Evolutionary conservation across 208 protist genomes (phyloP).

Genomic region (Trypanosoma brucei): DNA sequence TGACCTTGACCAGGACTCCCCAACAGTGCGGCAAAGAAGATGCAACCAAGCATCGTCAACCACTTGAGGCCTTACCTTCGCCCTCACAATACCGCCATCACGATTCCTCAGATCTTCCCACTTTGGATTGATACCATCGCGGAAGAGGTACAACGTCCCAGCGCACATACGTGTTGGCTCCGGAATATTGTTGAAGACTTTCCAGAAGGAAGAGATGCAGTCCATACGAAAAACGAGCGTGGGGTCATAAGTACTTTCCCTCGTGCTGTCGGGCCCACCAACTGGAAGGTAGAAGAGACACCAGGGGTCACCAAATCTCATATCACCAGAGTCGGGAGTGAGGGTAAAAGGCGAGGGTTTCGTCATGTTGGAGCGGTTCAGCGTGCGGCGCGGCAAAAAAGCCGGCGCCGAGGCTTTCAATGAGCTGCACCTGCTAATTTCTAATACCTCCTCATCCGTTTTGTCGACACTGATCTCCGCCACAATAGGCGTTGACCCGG

Average conservation of each 20-base stretch:
- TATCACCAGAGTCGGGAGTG: conserved; percentile 41
- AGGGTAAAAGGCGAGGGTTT: conserved; percentile 63
- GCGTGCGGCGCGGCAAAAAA: conserved; percentile 65
- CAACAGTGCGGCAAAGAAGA: conserved; percentile 74
- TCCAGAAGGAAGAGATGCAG: conserved; percentile 83
- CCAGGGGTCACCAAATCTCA: conserved; percentile 75
- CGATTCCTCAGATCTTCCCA: conserved; percentile 93
- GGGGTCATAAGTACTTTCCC: conserved; percentile 79
- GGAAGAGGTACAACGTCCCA: conserved; percentile 93
- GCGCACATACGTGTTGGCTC: conserved; percentile 58
- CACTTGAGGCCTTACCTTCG: conserved; percentile 31
- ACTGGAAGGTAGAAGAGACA: conserved; percentile 75
- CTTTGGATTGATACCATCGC: conserved; percentile 93
- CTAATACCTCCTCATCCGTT: conserved; percentile 48
- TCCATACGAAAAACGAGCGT: conserved; percentile 76
- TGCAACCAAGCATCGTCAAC: conserved; percentile 81
- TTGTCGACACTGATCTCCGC: conserved; percentile 30
- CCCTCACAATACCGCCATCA: conserved; percentile 77
- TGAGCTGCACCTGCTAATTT: conserved; percentile 51
- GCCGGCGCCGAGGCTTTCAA: conserved; percentile 45
- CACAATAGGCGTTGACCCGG: conserved; percentile 18
- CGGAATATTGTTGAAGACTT: conserved; percentile 92
- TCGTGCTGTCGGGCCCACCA: conserved; percentile 44
- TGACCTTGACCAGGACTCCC: conserved; percentile 70
- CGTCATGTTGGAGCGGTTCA: conserved; percentile 48